A percentile compares a stretch with the other conserved stretches of the same genome.
Conservation (phyloP, 257 asterid genomes). For the Nicotiana benthamiana region DNA sequence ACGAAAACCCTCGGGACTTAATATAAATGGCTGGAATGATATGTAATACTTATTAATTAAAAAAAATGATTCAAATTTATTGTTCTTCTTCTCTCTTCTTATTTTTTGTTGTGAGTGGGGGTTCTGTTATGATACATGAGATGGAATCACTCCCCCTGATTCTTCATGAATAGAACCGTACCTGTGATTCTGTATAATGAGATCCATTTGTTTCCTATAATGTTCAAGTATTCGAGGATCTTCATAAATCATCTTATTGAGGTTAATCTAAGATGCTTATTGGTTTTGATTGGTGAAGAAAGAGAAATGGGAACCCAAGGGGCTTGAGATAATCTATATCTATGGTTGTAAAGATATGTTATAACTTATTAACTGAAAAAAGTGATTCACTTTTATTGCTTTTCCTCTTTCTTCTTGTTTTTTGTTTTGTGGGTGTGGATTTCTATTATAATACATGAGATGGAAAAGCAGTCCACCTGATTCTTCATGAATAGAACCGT, state of each 20-base stretch:
- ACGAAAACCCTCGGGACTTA: neutral
- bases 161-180: neutral
- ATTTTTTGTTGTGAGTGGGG: neutral
- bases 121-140: neutral
- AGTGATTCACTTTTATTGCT: neutral
- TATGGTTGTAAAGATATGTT: neutral
- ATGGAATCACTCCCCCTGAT: neutral
- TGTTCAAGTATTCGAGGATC: neutral
- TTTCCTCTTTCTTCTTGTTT: neutral
- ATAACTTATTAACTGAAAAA: neutral
- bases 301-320: neutral
- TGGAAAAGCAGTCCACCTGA: neutral
- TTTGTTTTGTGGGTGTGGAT: neutral
- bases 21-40: neutral
- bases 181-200: neutral
- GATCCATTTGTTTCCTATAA: neutral
- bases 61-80: neutral
- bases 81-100: neutral
- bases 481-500: neutral
- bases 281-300: neutral
- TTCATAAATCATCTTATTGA: neutral
- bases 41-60: neutral
- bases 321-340: neutral
- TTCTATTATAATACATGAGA: neutral
- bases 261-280: neutral